Base-by-base conservation (phyloP, 2,329 filamentous ascomycete genomes). In the Orbilia javanica region DNA sequence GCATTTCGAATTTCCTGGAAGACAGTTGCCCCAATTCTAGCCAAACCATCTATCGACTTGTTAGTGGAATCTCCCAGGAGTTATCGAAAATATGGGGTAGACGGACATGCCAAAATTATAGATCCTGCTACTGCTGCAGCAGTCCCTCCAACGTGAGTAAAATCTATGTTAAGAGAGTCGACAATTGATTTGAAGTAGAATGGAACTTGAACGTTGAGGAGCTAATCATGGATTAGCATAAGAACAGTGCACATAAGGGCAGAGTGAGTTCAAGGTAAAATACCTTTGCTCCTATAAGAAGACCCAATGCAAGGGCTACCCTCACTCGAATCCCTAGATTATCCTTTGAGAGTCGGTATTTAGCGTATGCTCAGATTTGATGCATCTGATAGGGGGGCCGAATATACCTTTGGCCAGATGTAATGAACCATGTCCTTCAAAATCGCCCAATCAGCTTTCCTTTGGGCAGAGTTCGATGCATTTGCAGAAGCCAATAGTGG, bases 131-230 rank as follows among this genome's bases (percentile, higher is more conserved):
- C 91, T 0, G 93, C 94, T 65, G 91, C 92, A 29, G 93, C 94
- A 0, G 94, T 97, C 6, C 94, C 94, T n/a, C 94, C 95, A 4
- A 93, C 86, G 15, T 91, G 88, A n/a, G 89, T 88, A 83, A 97
- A 91, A 84, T 99, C 96, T 81, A 99, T 89, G 84, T 99, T 99
- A 93, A 99, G 97, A 20, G 93, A 90, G 84, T 99, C 96, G 48
- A 99, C 93, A 80, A 99, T 98, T 84, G 87, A 94, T 87, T 98
- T 98, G 87, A 99, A 99, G 87, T 97, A 99, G 84, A 99, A 99
- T 0, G 96, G 96, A 55, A 99, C 93, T 86, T 99, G 94, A 15
- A 99, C 96, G 84, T 98, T 99, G 82, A 99, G 87, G 60, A 97
- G 84, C 88, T 87, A 83, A 36, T 20, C n/a, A n/a, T 20, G 13